Evolutionary conservation across 768 basidiomycete species (phyloP).

Genomic region (Chalciporus piperatus): DNA sequence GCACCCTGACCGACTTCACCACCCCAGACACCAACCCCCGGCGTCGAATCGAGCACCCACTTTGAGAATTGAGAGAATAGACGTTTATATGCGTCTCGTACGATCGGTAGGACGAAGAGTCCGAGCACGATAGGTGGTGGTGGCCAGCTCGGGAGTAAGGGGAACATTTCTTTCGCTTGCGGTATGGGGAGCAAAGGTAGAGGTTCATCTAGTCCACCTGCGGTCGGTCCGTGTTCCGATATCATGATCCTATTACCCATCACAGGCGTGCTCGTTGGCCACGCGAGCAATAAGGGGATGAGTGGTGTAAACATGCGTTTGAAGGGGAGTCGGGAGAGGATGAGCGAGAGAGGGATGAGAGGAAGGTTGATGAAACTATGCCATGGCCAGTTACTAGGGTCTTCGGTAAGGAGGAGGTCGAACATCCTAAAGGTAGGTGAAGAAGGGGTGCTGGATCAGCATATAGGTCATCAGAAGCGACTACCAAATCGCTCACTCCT

Average conservation of each 20-base stretch:
- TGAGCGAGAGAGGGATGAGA: conserved; percentile 63
- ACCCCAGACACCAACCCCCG: not conserved
- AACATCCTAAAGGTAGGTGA: conserved; percentile 46
- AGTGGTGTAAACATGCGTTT: conserved; percentile 26
- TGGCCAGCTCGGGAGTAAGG: conserved; percentile 46
- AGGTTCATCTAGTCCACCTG: too few species aligned
- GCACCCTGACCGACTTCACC: conserved; percentile 14
- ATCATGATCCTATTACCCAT: not conserved
- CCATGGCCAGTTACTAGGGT: conserved; percentile 73
- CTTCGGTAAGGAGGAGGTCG: conserved; percentile 60
- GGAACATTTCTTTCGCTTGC: conserved; percentile 20
- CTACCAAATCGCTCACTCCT: conserved; percentile 44
- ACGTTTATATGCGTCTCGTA: conserved; percentile 43
- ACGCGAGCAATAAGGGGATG: conserved; percentile 25
- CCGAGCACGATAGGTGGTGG: conserved; percentile 59
- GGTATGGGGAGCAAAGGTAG: too few species aligned
- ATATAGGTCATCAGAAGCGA: too few species aligned
- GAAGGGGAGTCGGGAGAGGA: conserved; percentile 55
- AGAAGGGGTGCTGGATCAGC: not conserved
- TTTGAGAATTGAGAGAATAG: conserved; percentile 39
- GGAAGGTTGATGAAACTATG: conserved; percentile 75
- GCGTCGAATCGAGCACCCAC: conserved; percentile 41
- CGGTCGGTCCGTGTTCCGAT: too few species aligned
- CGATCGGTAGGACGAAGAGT: conserved; percentile 48
- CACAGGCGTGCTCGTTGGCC: conserved; percentile 30